These are phyloP conservation scores for Mycena galericulata DNA, from an alignment of 768 basidiomycete genomes.

Conservation along the genomic window DNA sequence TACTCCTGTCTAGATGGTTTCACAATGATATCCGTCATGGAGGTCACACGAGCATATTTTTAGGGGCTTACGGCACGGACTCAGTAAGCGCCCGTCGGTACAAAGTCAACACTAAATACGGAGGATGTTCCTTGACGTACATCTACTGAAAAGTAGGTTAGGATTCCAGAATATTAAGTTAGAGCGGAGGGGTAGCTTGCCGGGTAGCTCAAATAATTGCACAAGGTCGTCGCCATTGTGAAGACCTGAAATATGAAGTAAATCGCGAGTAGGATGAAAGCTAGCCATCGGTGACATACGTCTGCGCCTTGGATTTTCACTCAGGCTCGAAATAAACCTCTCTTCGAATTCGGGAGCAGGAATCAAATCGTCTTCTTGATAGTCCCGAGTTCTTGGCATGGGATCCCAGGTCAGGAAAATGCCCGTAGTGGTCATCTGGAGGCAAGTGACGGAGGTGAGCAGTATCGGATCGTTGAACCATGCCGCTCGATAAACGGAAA, in stretches of 20 bases:
- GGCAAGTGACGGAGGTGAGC: constrained; percentile 17
- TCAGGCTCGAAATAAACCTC: background rate
- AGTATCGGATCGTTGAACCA: constrained; percentile 24
- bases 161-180: background rate
- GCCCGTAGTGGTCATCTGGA: constrained; percentile 28
- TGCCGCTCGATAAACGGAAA: constrained; percentile 20
- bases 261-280: too few species aligned
- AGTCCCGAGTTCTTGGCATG: background rate
- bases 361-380: constrained; percentile 10
- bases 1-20: too few species aligned
- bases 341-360: background rate
- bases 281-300: constrained; percentile 19
- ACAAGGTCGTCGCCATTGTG: constrained; percentile 20
- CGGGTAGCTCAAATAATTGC: constrained; percentile 25
- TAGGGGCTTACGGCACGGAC: background rate
- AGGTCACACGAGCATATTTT: too few species aligned
- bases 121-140: background rate
- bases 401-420: constrained; percentile 28
- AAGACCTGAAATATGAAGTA: background rate
- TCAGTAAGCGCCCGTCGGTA: background rate
- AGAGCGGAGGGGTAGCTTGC: background rate
- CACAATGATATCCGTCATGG: too few species aligned
- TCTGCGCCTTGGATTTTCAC: constrained; percentile 3
- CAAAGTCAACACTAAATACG: constrained; percentile 14
- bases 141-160: background rate